Base-by-base conservation (phyloP, 2,329 filamentous ascomycete species). In the Hypoxylon sp. region DNA sequence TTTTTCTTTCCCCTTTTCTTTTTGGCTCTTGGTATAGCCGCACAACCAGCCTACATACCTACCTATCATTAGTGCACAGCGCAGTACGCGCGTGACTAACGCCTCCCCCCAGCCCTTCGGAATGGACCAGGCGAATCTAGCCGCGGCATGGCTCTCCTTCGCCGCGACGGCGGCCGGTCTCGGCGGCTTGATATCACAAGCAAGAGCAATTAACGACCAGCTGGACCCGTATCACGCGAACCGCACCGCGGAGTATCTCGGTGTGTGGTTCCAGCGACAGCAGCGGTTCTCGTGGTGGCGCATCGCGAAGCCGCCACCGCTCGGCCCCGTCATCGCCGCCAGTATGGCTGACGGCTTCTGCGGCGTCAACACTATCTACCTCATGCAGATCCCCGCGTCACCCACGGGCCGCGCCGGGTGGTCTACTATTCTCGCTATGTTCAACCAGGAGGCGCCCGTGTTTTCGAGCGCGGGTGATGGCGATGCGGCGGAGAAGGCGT, bases 141-240 rank as follows among this genome's bases (percentile, higher is more conserved):
- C 66, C n/a, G 71, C 65, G 1, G 62, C 64, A 5, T 74, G 71
- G 72, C 71, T 74, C 25, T 74, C 73, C 11, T 70, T 75, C 60
- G 69, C 51, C 17, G 72, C 61, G 27, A 74, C 73, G 11, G 64
- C 70, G 3, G 62, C 70, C 31, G 73, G 71, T 22, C 66, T 74
- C 2, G 73, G 73, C 56, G 73, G 72, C 3, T 37, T 75, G 72
- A 74, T 86, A 63, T 80, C 79, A 4, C 83, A 85, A 75, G 84
- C 84, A 1, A 77, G 77, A 33, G 71, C 75, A 14, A 85, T 84
- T 77, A 85, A 83, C 74, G 73, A 78, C 22, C 77, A 82, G 70
- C 77, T 81, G 51, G 82, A 82, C 1, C 79, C 73, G 17, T 76
- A 72, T 66, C 73, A 74, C 68, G 70, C 72, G 6, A 72, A 51